Conservation (phyloP, 1,284 basidiomycete species). For the Pisolithus thermaeus region DNA sequence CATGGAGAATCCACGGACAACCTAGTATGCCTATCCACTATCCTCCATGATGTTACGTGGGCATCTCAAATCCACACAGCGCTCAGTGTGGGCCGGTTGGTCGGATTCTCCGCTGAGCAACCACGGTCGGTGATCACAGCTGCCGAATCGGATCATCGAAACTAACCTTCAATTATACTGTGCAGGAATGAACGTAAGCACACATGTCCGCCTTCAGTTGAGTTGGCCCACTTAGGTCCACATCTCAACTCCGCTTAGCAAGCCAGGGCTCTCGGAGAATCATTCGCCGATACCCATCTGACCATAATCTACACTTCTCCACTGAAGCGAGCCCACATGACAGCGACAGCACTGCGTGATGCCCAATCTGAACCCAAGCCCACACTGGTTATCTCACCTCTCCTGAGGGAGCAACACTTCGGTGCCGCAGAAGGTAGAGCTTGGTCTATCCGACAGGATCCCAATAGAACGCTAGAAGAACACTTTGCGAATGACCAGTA, state of each 20-base stretch:
- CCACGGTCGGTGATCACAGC: constrained; percentile 53
- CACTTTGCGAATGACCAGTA: constrained; percentile 49
- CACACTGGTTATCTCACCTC: constrained; percentile 43
- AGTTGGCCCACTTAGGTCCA: neutral
- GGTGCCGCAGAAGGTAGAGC: constrained; percentile 69
- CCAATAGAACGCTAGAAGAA: constrained; percentile 39
- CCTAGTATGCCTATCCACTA: constrained; percentile 31
- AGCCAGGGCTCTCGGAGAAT: constrained; percentile 71
- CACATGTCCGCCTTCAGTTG: neutral
- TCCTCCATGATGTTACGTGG: neutral
- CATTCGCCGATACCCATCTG: constrained; percentile 54
- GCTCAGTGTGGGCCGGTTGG: constrained; percentile 76
- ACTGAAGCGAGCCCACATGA: constrained; percentile 70
- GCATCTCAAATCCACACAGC: constrained; percentile 27
- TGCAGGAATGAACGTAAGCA: constrained; percentile 62
- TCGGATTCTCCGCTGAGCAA: constrained; percentile 77
- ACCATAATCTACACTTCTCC: constrained; percentile 75
- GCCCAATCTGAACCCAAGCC: constrained; percentile 49
- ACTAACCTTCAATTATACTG: constrained; percentile 4
- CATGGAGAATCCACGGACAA: constrained; percentile 79
- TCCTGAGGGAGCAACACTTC: constrained; percentile 65
- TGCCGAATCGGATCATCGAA: neutral
- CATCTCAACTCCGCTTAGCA: constrained; percentile 46
- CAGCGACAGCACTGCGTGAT: constrained; percentile 57
- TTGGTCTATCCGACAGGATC: constrained; percentile 31